phyloP scores from a whole-genome alignment of 148 eudicot species.

The Camellia sinensis region DNA sequence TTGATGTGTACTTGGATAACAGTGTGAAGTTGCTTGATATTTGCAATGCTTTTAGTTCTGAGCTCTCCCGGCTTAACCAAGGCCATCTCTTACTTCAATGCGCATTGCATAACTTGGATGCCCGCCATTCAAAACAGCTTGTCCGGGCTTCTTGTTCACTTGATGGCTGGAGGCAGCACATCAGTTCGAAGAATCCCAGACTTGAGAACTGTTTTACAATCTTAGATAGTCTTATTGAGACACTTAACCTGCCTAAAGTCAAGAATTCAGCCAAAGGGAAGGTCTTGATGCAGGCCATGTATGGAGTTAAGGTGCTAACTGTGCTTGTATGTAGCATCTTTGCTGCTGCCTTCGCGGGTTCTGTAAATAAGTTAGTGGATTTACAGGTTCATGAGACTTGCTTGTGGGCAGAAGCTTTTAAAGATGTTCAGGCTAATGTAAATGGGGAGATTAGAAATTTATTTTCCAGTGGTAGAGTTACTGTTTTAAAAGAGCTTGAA shows the following conservation, averaged over 20 bases:
- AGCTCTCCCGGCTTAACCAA: conserved; percentile 65
- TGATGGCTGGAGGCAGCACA: conserved; percentile 72
- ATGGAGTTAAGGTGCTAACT: conserved; percentile 72
- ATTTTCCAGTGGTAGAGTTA: conserved; percentile 32
- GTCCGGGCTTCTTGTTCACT: conserved; percentile 52
- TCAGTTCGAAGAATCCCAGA: conserved; percentile 49
- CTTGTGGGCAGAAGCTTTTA: conserved; percentile 70
- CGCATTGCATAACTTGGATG: conserved; percentile 41
- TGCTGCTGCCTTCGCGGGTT: conserved; percentile 64
- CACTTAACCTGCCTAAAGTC: conserved; percentile 66
- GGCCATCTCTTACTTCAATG: conserved; percentile 68
- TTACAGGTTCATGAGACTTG: conserved; percentile 45
- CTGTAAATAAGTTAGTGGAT: conserved; percentile 48
- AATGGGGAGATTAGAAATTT: conserved; percentile 53
- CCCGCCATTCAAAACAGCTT: conserved; percentile 30
- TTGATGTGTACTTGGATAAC: conserved; percentile 81
- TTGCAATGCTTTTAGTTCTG: conserved; percentile 68
- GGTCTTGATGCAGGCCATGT: conserved; percentile 82
- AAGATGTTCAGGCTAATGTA: conserved; percentile 49
- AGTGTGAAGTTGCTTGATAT: conserved; percentile 83
- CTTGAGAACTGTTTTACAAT: conserved; percentile 54
- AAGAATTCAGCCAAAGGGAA: conserved; percentile 84
- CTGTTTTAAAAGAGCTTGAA: conserved; percentile 64
- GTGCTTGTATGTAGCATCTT: conserved; percentile 60
- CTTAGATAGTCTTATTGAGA: conserved; percentile 48